Conservation (phyloP, 192 early-diverging fungal species). For the Piromyces sp. region DNA sequence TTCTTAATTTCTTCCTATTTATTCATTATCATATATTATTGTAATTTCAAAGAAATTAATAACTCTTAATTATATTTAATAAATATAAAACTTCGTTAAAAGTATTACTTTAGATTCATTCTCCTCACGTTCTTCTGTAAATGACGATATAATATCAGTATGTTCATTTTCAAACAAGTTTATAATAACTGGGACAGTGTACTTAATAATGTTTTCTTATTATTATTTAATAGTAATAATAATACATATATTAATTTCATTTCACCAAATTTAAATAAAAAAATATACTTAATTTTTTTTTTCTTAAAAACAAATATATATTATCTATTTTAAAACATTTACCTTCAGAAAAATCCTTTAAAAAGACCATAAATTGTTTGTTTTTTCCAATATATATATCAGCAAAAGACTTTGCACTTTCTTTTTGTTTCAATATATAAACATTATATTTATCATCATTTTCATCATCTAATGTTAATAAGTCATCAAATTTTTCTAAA, state of each 20-base stretch:
- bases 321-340: no score
- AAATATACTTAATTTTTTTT: no score
- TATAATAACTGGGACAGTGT: neutral
- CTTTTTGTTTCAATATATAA: neutral
- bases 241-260: neutral
- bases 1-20: neutral
- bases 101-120: neutral
- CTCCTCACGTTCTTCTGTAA: neutral
- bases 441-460: neutral
- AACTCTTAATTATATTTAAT: no score
- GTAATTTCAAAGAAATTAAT: no score
- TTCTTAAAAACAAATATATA: no score
- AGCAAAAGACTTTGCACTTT: neutral
- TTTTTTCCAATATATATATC: neutral
- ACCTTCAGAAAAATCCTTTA: neutral
- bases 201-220: neutral
- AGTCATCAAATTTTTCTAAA: neutral
- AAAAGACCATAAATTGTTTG: neutral
- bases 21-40: no score
- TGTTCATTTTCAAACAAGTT: constrained; percentile 1
- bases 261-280: no score
- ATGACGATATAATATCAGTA: neutral
- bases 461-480: neutral
- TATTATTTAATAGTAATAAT: neutral
- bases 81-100: no score